Base-by-base conservation (phyloP, 2,329 filamentous ascomycete genomes). In the Beauveria scarabaeidicola region DNA sequence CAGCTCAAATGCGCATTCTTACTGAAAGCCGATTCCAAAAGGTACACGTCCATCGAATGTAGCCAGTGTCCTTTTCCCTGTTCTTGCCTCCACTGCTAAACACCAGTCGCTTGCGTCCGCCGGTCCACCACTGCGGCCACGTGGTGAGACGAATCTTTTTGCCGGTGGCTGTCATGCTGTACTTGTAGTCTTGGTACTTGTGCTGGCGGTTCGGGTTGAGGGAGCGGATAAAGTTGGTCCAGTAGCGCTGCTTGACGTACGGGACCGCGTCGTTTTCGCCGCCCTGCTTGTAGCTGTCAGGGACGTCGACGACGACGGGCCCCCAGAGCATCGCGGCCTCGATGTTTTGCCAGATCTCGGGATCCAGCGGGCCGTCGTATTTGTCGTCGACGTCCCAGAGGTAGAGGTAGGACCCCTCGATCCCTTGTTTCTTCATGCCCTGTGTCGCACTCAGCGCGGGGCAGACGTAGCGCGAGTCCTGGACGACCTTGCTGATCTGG, bases 291-390 rank as follows among this genome's bases (percentile, higher is more conserved):
- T 90, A 90, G 51, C 81, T 85, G 2, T 67, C 66, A 0, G 86
- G 86, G 11, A 53, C 1, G 78, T 70, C 0, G 63, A 67, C 5
- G 74, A 73, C 74, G 72, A 78, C 73, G 0, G 84, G 81, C 0
- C 88, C 88, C 74, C 84, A 91, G 54, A 92, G 83, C 0, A 86
- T 85, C 53, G 81, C 78, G 0, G 84, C 63, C 68, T 92, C 88
- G 9, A 84, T 78, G 0, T 83, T 87, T 65, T 92, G 88, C 7
- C 81, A 79, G 0, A 88, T 86, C 0, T 88, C 88, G 1, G 78
- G 67, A 1, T 88, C 87, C 2, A 72, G 66, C 0, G 73, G 74
- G 23, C 81, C 72, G 51, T 82, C 74, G 0, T 66, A 65, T 0
- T 81, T 78, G 62, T 90, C 87, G 46, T 82, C 73, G 3, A 90